phyloP scores from a whole-genome alignment of 805 yeast species.

The Limtongia smithiae region DNA sequence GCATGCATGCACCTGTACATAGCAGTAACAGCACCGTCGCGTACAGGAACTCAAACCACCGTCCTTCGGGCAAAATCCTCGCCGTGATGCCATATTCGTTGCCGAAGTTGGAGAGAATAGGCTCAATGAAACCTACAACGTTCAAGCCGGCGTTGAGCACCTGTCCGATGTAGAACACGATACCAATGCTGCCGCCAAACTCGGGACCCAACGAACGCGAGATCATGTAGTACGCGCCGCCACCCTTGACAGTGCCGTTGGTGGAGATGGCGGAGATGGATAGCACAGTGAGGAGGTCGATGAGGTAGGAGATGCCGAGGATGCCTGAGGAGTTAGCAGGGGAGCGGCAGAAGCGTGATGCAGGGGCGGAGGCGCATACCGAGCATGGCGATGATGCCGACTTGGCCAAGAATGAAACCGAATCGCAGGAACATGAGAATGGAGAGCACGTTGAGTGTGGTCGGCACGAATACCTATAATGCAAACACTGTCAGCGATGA shows the following conservation, averaged over 20 bases:
- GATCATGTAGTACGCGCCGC: constrained; percentile 98
- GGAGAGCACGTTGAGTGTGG: constrained; percentile 85
- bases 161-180: constrained; percentile 92
- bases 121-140: constrained; percentile 94
- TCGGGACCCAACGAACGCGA: constrained; percentile 94
- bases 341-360: background rate
- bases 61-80: constrained; percentile 61
- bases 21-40: constrained; percentile 63
- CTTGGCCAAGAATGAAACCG: constrained; percentile 92
- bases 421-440: constrained; percentile 93
- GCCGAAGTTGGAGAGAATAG: constrained; percentile 78
- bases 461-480: constrained; percentile 63
- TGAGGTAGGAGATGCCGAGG: constrained; percentile 67
- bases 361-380: constrained; percentile 8
- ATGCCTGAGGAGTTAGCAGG: constrained; percentile 11
- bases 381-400: constrained; percentile 76
- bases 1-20: constrained; percentile 72
- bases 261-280: constrained; percentile 95
- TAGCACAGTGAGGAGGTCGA: constrained; percentile 79
- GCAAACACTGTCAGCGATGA: background rate
- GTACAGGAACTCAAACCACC: constrained; percentile 63
- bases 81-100: constrained; percentile 51
- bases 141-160: constrained; percentile 83
- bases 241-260: constrained; percentile 95
- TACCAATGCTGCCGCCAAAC: constrained; percentile 96